Conservation (phyloP, 2,329 filamentous ascomycete genomes). For the Cercospora sp. region DNA sequence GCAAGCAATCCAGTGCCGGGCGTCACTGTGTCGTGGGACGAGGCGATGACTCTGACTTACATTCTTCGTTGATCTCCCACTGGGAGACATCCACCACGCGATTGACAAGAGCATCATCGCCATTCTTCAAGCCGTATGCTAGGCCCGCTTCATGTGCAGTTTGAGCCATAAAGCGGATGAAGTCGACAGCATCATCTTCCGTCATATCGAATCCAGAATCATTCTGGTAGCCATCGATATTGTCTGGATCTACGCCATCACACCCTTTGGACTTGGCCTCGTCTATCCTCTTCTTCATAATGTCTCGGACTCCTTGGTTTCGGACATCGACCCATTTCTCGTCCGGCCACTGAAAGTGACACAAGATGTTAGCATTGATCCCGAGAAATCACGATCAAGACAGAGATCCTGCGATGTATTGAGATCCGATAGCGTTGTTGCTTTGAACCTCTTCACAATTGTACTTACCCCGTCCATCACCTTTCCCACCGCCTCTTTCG, state of each 20-base stretch:
- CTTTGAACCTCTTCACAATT: too few relatives aligned
- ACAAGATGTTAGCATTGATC: too few relatives aligned
- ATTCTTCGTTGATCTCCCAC: constrained; percentile 16
- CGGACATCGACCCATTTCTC: constrained; percentile 67
- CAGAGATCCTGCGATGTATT: too few relatives aligned
- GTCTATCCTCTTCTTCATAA: constrained; percentile 63
- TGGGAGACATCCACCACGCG: constrained; percentile 61
- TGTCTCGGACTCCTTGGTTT: constrained; percentile 59
- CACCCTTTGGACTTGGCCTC: constrained; percentile 52
- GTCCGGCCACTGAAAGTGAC: constrained; percentile 49
- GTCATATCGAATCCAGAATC: constrained; percentile 58
- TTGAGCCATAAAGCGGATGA: constrained; percentile 60
- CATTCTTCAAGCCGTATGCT: constrained; percentile 69
- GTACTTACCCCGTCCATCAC: constrained; percentile 51
- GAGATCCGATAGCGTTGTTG: too few relatives aligned
- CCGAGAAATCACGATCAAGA: too few relatives aligned
- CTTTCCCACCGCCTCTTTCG: constrained; percentile 58
- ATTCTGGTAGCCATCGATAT: constrained; percentile 30
- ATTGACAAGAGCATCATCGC: constrained; percentile 58
- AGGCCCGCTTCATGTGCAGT: constrained; percentile 58
- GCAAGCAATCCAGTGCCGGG: background rate
- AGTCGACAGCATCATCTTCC: constrained; percentile 57
- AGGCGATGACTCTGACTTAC: background rate
- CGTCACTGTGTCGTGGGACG: background rate
- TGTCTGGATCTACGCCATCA: constrained; percentile 43